Base-by-base conservation (phyloP, 1,139 yeast genomes). In the Candida sanyaensis region DNA sequence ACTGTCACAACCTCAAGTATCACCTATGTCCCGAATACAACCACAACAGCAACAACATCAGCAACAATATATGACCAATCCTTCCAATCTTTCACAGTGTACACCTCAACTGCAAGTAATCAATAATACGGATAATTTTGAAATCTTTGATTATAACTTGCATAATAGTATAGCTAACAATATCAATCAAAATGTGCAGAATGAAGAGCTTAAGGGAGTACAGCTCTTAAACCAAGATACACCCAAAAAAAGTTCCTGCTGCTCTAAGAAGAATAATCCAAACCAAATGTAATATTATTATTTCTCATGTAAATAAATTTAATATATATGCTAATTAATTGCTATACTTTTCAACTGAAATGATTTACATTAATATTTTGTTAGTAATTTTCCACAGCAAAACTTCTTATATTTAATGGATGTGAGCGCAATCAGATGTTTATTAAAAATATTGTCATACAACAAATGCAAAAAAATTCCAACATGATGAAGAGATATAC, bases 21-120 rank as follows among this genome's bases (percentile, higher is more conserved):
- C 55, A 78, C 84, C 52, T 67, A 78, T 17, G 76, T 51, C 13
- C 76, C 41, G 1, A 78, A 79, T 41, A 76, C 60, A 11, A 62
- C 62, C 17, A 77, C 51, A 12, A 77, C 42, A 1, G 78, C 79
- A 41, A 76, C 60, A 11, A 62, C 62, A n/a, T n/a, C n/a, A n/a
- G n/a, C n/a, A 4, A 81, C 80, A 51, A 77, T 73, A 50, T 74
- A 63, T 1, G 80, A 24, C 30, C 30, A 24, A 26, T 24, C n/a
- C 23, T 11, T 11, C 24, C 13, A 6, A 26, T n/a, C 21, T 17
- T 17, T 17, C 21, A 17, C 21, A 17, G 21, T 2, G 21, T 23
- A 17, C 29, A 21, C 37, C 17, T 7, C 7, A n/a, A 36, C 21
- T 11, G 28, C 36, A 32, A 32, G 21, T 17, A 7, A 12, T 9